These are phyloP conservation scores for Phytophthora constricta DNA, from an alignment of 352 stramenopile species.

Conservation along the genomic window DNA sequence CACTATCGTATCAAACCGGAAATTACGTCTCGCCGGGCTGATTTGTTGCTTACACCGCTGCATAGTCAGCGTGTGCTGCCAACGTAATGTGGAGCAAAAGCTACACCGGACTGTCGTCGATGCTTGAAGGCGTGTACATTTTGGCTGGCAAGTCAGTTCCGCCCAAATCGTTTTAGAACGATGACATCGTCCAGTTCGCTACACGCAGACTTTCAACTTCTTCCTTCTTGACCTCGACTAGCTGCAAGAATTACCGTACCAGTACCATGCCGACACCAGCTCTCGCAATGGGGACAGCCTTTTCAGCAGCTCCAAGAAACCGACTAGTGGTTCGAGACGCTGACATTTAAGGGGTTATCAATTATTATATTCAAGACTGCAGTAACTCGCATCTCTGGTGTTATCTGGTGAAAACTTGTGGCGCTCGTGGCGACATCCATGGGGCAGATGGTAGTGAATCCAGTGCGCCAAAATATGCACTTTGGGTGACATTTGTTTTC, in stretches of 20 bases:
- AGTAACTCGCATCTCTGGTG: no score
- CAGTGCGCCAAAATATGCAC: no score
- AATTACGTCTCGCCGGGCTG: conserved; percentile 23
- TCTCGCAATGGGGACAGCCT: conserved; percentile 57
- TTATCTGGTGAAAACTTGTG: no score
- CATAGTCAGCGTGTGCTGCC: conserved; percentile 18
- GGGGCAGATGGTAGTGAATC: no score
- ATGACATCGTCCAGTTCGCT: conserved; percentile 46
- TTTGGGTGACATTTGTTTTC: no score
- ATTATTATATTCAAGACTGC: no score
- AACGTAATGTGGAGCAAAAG: conserved; percentile 37
- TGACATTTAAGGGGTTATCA: no score
- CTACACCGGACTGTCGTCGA: conserved; percentile 24
- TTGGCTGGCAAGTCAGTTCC: conserved; percentile 19
- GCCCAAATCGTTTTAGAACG: conserved; percentile 34
- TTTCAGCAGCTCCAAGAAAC: conserved; percentile 48
- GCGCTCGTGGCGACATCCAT: no score
- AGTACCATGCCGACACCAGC: conserved; percentile 54
- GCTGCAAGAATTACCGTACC: conserved; percentile 46
- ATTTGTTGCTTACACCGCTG: conserved; percentile 15
- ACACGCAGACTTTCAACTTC: conserved; percentile 30
- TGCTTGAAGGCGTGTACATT: conserved; percentile 16
- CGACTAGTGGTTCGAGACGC: conserved; percentile 68
- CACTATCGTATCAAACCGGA: conserved; percentile 37
- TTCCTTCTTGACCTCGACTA: conserved; percentile 38